These are phyloP conservation scores for Pyrus hybrid DNA, from an alignment of 331 rosid species.

Conservation along the genomic window DNA sequence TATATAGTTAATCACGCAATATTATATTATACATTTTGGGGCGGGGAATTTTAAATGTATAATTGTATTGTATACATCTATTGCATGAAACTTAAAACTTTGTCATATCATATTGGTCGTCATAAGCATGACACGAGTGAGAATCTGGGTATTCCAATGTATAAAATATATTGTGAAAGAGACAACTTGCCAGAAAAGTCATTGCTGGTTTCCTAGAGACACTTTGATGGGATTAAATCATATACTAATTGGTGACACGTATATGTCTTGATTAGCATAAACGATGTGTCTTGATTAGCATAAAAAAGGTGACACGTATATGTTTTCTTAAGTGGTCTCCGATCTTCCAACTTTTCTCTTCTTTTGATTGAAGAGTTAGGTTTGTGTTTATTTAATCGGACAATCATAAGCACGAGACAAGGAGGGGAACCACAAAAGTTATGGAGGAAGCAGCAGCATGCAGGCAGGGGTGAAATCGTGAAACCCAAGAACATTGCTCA, in stretches of 20 bases:
- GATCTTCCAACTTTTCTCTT: conserved; percentile 1
- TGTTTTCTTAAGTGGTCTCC: not conserved
- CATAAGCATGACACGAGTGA: not conserved
- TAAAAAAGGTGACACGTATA: conserved; percentile 13
- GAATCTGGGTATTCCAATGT: not conserved
- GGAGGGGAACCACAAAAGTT: not conserved
- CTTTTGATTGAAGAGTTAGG: conserved; percentile 8
- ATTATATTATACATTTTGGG: not conserved
- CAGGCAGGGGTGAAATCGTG: not conserved
- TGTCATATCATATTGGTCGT: not conserved
- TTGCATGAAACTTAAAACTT: not conserved
- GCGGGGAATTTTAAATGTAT: not conserved
- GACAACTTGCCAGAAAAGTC: conserved; percentile 19
- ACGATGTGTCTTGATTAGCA: not conserved
- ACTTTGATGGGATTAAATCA: not conserved
- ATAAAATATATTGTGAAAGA: not conserved
- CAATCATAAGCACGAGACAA: conserved; percentile 14
- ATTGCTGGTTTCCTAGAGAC: conserved; percentile 9
- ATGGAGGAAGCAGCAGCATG: not conserved
- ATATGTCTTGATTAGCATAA: not conserved
- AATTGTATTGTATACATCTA: not conserved
- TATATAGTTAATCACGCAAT: not conserved
- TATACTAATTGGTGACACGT: not conserved
- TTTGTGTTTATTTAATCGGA: conserved; percentile 8
- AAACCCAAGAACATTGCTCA: not conserved